Percentiles rank a stretch among this genome's conserved stretches.
Conservation (phyloP, 768 basidiomycete genomes). For the Phaeolepiota aurea region DNA sequence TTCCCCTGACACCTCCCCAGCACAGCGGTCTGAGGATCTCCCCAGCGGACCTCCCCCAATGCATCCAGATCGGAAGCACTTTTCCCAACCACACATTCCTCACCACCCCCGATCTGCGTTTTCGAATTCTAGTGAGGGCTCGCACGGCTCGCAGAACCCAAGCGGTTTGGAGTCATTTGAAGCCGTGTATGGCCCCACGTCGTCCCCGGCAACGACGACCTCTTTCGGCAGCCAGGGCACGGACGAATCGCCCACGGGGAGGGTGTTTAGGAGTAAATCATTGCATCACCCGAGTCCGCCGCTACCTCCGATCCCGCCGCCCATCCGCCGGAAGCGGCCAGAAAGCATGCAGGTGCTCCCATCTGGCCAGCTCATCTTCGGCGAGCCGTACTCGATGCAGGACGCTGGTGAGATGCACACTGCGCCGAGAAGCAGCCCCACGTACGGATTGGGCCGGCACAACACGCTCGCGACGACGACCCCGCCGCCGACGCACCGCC, state of each 20-base stretch:
- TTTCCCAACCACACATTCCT: slow-evolving; percentile 3
- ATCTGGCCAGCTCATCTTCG: slow-evolving; percentile 10
- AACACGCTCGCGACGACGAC: background rate
- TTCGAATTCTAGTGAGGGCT: background rate
- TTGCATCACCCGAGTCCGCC: slow-evolving; percentile 37
- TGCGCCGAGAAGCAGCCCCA: background rate
- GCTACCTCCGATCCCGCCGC: slow-evolving; percentile 26
- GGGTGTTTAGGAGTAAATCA: slow-evolving; percentile 47
- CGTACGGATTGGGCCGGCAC: background rate
- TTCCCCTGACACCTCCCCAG: slow-evolving; percentile 21
- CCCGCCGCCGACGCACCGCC: background rate
- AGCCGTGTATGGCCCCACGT: slow-evolving; percentile 10
- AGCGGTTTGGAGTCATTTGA: slow-evolving; percentile 13
- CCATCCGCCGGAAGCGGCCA: slow-evolving; percentile 43
- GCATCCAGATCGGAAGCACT: slow-evolving; percentile 45
- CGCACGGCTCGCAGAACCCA: background rate
- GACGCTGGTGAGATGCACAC: background rate
- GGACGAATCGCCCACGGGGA: slow-evolving; percentile 20
- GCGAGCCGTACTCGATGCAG: background rate
- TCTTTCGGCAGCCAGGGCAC: slow-evolving; percentile 5
- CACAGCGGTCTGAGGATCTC: slow-evolving; percentile 8
- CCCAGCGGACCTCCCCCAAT: slow-evolving; percentile 27
- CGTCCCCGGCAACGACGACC: background rate
- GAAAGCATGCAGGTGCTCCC: slow-evolving; percentile 52
- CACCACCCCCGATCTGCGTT: slow-evolving; percentile 2